phyloP scores from a whole-genome alignment of 1,139 yeast species.

The Yamadazyma epiphylla region DNA sequence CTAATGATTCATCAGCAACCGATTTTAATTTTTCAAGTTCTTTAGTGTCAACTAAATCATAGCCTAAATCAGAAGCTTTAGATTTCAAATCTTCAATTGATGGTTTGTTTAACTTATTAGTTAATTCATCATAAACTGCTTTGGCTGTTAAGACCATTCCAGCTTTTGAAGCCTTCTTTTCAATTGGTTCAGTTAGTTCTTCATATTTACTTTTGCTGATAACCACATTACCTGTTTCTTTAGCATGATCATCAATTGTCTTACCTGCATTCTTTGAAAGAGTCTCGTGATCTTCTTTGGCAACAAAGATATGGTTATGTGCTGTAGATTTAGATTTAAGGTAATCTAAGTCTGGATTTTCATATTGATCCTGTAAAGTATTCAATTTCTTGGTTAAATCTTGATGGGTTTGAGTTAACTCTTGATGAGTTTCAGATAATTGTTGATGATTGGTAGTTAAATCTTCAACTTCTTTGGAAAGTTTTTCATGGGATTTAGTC shows the following conservation, averaged over 20 bases:
- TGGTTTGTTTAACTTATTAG: slow-evolving; percentile 14
- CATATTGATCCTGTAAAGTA: slow-evolving; percentile 15
- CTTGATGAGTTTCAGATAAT: background rate
- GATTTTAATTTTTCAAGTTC: slow-evolving; percentile 8
- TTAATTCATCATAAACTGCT: slow-evolving; percentile 11
- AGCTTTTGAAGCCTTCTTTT: slow-evolving; percentile 16
- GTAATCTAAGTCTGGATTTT: slow-evolving; percentile 21
- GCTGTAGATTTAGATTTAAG: slow-evolving; percentile 22
- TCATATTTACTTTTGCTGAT: slow-evolving; percentile 30
- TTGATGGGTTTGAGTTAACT: background rate
- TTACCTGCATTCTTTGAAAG: slow-evolving; percentile 4
- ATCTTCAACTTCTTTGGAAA: background rate
- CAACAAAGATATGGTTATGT: slow-evolving; percentile 16
- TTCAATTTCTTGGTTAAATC: slow-evolving; percentile 9
- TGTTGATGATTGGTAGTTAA: background rate
- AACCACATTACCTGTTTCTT: slow-evolving; percentile 30
- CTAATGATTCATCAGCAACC: slow-evolving; percentile 12
- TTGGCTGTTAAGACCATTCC: slow-evolving; percentile 14
- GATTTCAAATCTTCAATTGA: slow-evolving; percentile 18
- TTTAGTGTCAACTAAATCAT: slow-evolving; percentile 5
- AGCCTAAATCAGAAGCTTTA: slow-evolving; percentile 15
- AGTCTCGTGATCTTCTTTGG: slow-evolving; percentile 11
- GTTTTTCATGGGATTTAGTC: background rate
- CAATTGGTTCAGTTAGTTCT: slow-evolving; percentile 13
- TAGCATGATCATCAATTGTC: slow-evolving; percentile 15